Base-by-base conservation (phyloP, 139 green algal genomes). In the Chlorella sp. region DNA sequence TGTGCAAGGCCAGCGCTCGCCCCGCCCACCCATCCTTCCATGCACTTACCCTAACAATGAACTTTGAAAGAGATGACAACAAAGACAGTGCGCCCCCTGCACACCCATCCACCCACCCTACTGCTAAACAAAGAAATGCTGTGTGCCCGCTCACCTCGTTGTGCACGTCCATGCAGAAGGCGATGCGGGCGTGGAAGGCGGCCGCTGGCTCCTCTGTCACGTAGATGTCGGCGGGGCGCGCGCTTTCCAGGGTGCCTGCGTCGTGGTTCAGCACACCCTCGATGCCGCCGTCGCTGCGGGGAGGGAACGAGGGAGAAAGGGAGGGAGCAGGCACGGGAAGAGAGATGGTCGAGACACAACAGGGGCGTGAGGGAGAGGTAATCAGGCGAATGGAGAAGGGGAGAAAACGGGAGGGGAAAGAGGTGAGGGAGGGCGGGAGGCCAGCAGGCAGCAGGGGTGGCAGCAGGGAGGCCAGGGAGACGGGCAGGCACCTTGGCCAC, bases 1-100 rank as follows among this genome's bases (percentile, higher is more conserved):
- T 99, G 92, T 99, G 97, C 39, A 98, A 93, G 93, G 99, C 97
- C 66, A 99, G n/a, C n/a, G n/a, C n/a, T n/a, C n/a, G n/a, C n/a
- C n/a, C n/a, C n/a, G n/a, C n/a, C n/a, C n/a, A n/a, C n/a, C n/a
- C n/a, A n/a, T n/a, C n/a, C n/a, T n/a, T n/a, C n/a, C n/a, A n/a
- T n/a, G n/a, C n/a, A n/a, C n/a, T n/a, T n/a, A n/a, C n/a, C n/a
- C n/a, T n/a, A n/a, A n/a, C n/a, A n/a, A n/a, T n/a, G n/a, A n/a
- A 57, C 48, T 16, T 57, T 57, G 81, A 22, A 32, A 85, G 73
- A 0, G 73, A 48, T 32, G 32, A 26, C 24, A n/a, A n/a, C 5
- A 0, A 80, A n/a, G 9, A 24, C 0, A 53, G 75, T 11, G 34
- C 16, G 11, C 64, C 64, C 64, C 21, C 21, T 71, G 64, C 64